Evolutionary conservation across 345 rosid genomes (phyloP), one percentile per base, ranked within the genome.

Genomic region (Noccaea bulbosa): DNA sequence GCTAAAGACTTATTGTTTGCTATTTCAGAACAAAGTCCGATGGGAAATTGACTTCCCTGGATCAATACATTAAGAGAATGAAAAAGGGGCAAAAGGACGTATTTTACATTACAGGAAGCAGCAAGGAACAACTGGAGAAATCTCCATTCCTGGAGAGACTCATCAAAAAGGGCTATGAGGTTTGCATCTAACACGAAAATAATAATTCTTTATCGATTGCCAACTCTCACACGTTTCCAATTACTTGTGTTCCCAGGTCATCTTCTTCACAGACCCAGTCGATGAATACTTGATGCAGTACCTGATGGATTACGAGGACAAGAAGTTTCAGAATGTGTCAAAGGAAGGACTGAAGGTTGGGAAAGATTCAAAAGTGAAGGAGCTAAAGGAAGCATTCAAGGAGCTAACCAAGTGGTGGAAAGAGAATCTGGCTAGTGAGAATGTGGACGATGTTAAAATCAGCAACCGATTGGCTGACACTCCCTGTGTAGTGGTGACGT

Each of bases 271-370:
- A 0, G 99, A 91, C 81, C 96, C 98, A 2, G 98, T 91, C 59
- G 99, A 91, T 69, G 98, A 94, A 62, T 91, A 94, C 83, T 77
- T 94, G 85, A 91, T 91, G 99, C 99, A 91, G 78, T 94, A 94
- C 69, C 78, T 94, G 80, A 94, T 94, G 99, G 99, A 94, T 34
- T 94, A 94, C 66, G 95, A 91, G 66, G 96, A 85, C 71, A 88
- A 83, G 70, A 87, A 91, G 64, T 94, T 94, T 85, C 99, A 94
- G 77, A 94, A 94, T 75, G 99, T 89, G 44, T 91, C 96, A 27
- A 89, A 91, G 68, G 99, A 91, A 83, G 99, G 97, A 17, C 72
- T 94, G 46, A 91, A 94, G 68, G 83, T 94, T 17, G 96, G 91
- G 50, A 91, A 91, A 75, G 96, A 80, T 77, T 65, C 93, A 0